Evolutionary conservation across 2,329 filamentous ascomycete species (phyloP).

Genomic region (Phialocephala subalpina): DNA sequence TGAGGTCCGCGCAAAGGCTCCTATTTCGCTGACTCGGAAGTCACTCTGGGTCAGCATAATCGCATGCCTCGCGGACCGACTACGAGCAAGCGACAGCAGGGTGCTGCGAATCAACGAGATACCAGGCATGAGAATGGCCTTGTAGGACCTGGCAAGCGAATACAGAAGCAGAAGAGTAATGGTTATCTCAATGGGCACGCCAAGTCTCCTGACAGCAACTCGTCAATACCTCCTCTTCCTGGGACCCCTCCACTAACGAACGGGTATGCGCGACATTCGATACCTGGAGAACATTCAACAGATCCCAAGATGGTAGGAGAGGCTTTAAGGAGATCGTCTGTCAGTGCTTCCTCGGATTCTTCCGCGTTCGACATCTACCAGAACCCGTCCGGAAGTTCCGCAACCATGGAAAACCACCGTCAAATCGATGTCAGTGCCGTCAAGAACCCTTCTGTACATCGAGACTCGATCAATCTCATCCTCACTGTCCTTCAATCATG

Average conservation of each 20-base stretch:
- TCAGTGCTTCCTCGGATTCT: slow-evolving; percentile 62
- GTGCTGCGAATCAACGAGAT: slow-evolving; percentile 69
- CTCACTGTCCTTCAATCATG: slow-evolving; percentile 89
- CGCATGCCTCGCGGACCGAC: slow-evolving; percentile 46
- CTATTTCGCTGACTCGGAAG: slow-evolving; percentile 44
- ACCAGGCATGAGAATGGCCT: slow-evolving; percentile 87
- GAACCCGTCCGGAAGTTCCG: slow-evolving; percentile 49
- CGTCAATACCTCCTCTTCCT: slow-evolving; percentile 50
- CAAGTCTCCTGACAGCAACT: slow-evolving; percentile 50
- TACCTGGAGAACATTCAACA: slow-evolving; percentile 34
- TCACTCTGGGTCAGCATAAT: slow-evolving; percentile 46
- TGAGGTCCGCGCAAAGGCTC: slow-evolving; percentile 34
- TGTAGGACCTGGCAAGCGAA: slow-evolving; percentile 77
- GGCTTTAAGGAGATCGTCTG: slow-evolving; percentile 54
- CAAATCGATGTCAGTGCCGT: slow-evolving; percentile 75
- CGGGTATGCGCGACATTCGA: slow-evolving; percentile 40
- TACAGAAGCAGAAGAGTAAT: slow-evolving; percentile 61
- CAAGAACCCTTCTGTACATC: slow-evolving; percentile 73
- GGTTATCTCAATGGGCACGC: slow-evolving; percentile 59
- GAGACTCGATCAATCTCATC: slow-evolving; percentile 78
- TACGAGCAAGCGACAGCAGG: slow-evolving; percentile 45
- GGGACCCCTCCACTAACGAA: slow-evolving; percentile 48
- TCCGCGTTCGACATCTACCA: slow-evolving; percentile 58
- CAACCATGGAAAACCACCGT: slow-evolving; percentile 60
- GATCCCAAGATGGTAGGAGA: slow-evolving; percentile 48